Percentiles rank a stretch among this genome's conserved stretches.
Evolutionary conservation across 176 grass and related monocot species (phyloP).

Genomic region (Poa annua): DNA sequence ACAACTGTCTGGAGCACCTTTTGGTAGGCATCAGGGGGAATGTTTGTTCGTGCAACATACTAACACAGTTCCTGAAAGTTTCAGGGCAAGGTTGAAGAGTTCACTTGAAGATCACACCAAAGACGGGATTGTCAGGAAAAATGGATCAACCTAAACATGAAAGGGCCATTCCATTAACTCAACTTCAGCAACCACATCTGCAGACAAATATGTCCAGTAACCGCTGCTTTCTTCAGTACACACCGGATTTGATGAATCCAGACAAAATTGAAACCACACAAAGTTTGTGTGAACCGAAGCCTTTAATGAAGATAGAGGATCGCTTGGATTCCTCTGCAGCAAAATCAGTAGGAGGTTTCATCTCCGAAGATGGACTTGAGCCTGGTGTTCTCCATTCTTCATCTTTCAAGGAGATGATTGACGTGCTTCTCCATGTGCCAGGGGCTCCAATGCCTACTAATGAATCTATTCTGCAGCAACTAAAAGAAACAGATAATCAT

Average conservation of each 20-base stretch:
- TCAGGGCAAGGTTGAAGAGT: constrained; percentile 24
- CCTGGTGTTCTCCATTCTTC: constrained; percentile 52
- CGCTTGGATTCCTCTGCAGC: constrained; percentile 36
- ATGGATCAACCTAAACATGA: constrained; percentile 4
- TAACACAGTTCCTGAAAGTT: constrained; percentile 14
- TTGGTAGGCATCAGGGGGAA: constrained; percentile 37
- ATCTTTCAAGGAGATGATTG: constrained; percentile 65
- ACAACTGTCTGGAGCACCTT: constrained; percentile 48
- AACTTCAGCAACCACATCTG: not conserved
- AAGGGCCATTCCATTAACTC: not conserved
- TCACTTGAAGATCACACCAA: constrained; percentile 42
- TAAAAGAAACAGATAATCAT: constrained; percentile 48
- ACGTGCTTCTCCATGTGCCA: constrained; percentile 40
- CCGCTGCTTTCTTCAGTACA: constrained; percentile 2
- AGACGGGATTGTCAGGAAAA: constrained; percentile 5
- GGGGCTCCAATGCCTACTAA: constrained; percentile 48
- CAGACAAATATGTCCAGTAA: not conserved
- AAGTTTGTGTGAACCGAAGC: constrained; percentile 1
- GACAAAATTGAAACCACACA: not conserved
- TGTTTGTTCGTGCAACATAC: constrained; percentile 35
- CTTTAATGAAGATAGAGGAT: constrained; percentile 27
- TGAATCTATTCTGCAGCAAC: constrained; percentile 66
- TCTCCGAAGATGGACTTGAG: constrained; percentile 69
- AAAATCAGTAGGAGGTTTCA: constrained; percentile 68
- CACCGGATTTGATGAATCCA: constrained; percentile 19